Percentiles rank a stretch among this genome's conserved stretches.
These are phyloP conservation scores for Leccinum subspadiceum DNA, from an alignment of 1,284 basidiomycete genomes.

Conservation along the genomic window DNA sequence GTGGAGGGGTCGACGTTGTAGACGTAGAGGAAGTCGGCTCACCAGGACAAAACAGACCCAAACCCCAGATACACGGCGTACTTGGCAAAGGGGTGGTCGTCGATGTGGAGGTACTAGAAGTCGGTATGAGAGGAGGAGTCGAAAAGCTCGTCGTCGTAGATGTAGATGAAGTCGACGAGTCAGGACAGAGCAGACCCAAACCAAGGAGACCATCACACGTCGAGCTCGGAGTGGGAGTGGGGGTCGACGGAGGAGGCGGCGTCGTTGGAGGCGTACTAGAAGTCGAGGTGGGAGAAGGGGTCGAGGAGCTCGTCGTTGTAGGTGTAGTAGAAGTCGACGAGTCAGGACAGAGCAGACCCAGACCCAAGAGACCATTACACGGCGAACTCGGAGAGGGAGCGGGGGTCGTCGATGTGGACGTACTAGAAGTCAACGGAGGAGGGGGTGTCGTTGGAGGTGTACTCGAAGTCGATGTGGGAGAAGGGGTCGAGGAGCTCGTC, in stretches of 20 bases:
- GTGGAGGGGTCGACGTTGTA: neutral
- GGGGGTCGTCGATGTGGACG: neutral
- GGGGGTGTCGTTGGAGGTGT: neutral
- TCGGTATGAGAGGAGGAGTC: neutral
- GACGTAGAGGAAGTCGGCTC: neutral
- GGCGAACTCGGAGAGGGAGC: neutral
- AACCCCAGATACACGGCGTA: neutral
- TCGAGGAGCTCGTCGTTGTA: neutral
- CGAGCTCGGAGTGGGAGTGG: neutral
- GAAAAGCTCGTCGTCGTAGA: neutral
- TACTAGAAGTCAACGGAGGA: neutral
- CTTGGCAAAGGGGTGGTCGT: neutral
- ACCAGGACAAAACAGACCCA: neutral
- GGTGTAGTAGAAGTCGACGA: conserved; percentile 13
- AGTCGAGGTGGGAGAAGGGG: neutral
- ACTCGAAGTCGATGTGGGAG: neutral
- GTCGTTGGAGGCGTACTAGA: neutral
- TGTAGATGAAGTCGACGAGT: neutral
- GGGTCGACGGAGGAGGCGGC: neutral
- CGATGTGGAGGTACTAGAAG: neutral
- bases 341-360: conserved; percentile 11
- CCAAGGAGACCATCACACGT: neutral
- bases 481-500: neutral
- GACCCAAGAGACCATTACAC: conserved; percentile 6
- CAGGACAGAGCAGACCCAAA: neutral